Evolutionary conservation across 805 yeast species (phyloP).

Genomic region (Cyberlindnera misumaiensis): DNA sequence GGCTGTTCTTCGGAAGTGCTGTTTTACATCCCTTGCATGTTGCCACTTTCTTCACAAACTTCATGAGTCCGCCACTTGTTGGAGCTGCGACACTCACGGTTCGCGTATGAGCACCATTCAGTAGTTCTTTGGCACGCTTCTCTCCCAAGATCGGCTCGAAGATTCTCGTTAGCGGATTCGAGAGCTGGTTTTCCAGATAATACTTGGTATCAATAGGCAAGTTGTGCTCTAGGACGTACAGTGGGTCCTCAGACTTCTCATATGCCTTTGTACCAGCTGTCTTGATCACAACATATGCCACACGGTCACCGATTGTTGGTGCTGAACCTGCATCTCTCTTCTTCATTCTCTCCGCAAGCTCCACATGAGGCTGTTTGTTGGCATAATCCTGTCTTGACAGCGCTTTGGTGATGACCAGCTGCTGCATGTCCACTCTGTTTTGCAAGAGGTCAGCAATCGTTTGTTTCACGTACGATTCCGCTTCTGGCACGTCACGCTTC

Average conservation of each 20-base stretch:
- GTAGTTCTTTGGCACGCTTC: constrained; percentile 66
- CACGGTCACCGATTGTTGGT: constrained; percentile 95
- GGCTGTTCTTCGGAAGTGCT: constrained; percentile 52
- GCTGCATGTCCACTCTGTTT: constrained; percentile 87
- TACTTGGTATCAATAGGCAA: constrained; percentile 92
- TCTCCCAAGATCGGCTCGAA: constrained; percentile 95
- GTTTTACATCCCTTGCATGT: constrained; percentile 84
- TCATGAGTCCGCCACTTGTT: constrained; percentile 75
- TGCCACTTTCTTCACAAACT: constrained; percentile 83
- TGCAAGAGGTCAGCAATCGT: constrained; percentile 87
- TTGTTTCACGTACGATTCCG: constrained; percentile 76
- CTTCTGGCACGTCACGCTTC: constrained; percentile 79
- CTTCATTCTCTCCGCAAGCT: constrained; percentile 90
- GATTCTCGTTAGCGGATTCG: constrained; percentile 89
- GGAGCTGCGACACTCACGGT: constrained; percentile 52
- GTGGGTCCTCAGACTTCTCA: constrained; percentile 95
- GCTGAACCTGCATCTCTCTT: constrained; percentile 97
- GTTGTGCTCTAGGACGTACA: constrained; percentile 86
- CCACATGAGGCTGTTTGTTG: constrained; percentile 96
- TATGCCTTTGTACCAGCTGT: constrained; percentile 79
- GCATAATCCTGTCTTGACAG: constrained; percentile 82
- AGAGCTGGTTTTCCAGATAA: constrained; percentile 84
- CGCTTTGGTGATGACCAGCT: constrained; percentile 89
- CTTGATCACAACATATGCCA: constrained; percentile 88
- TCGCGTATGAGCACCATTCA: constrained; percentile 80